Evolutionary conservation across 2,329 filamentous ascomycete genomes (phyloP).

Genomic region (Monosporascus ibericus): DNA sequence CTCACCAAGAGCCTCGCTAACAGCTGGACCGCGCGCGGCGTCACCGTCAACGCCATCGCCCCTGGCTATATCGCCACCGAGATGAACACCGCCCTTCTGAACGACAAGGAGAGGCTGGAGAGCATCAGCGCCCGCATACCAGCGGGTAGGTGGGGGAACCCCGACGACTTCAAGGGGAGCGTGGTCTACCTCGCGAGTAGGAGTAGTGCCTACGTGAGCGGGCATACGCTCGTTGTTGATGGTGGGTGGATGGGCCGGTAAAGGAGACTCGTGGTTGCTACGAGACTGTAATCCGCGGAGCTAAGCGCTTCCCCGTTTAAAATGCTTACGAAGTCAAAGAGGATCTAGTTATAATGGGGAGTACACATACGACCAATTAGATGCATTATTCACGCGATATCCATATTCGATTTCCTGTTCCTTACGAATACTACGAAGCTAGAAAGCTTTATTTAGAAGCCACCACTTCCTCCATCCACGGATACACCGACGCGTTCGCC

Average conservation of each 20-base stretch:
- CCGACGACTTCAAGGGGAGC: slow-evolving; percentile 82
- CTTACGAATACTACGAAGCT: too few species aligned
- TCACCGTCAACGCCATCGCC: slow-evolving; percentile 83
- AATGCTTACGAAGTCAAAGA: too few species aligned
- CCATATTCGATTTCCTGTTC: too few species aligned
- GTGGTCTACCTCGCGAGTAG: slow-evolving; percentile 70
- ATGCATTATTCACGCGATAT: too few species aligned
- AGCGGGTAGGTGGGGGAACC: slow-evolving; percentile 72
- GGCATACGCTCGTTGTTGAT: slow-evolving; percentile 76
- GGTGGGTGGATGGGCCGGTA: slow-evolving; percentile 90
- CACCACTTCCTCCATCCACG: slow-evolving; percentile 56
- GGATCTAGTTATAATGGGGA: too few species aligned
- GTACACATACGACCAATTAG: too few species aligned
- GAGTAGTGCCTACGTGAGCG: slow-evolving; percentile 72
- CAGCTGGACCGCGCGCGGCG: slow-evolving; percentile 72
- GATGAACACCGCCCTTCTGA: slow-evolving; percentile 80
- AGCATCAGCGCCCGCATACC: slow-evolving; percentile 78
- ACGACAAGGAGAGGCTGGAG: slow-evolving; percentile 60
- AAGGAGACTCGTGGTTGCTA: not conserved
- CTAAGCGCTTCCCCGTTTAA: slow-evolving; percentile 6
- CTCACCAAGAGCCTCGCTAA: slow-evolving; percentile 80
- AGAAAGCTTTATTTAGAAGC: slow-evolving; percentile 13
- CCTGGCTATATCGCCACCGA: slow-evolving; percentile 90
- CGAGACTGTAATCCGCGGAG: not conserved
- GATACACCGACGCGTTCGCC: slow-evolving; percentile 51